Conservation (phyloP, 1,284 basidiomycete genomes). For the Ceratobasidium sp. region DNA sequence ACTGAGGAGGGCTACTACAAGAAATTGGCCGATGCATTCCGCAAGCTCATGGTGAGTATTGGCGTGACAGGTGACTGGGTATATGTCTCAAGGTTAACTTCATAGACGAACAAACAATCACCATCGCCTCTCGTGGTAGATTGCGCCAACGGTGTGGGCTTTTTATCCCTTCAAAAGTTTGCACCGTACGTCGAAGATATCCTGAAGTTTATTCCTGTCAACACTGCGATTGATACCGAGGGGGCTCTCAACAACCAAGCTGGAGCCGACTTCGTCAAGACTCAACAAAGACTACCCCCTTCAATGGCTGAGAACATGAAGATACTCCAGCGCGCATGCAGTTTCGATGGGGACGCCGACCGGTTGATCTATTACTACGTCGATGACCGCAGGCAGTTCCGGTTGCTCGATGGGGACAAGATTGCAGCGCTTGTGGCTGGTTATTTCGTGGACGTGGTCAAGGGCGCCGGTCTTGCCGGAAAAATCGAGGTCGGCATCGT, state of each 20-base stretch:
- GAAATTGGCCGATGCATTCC: conserved; percentile 88
- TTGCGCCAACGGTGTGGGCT: conserved; percentile 98
- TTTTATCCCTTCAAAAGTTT: conserved; percentile 70
- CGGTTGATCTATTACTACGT: conserved; percentile 95
- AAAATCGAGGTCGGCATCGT: conserved; percentile 88
- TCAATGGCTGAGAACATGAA: conserved; percentile 67
- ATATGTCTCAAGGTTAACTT: neutral
- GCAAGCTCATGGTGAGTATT: conserved; percentile 78
- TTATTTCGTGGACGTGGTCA: conserved; percentile 91
- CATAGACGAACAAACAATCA: conserved; percentile 66
- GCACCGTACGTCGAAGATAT: conserved; percentile 61
- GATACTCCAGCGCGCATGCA: conserved; percentile 83
- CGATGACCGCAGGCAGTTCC: conserved; percentile 77
- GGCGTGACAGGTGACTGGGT: neutral
- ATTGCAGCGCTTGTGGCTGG: conserved; percentile 93
- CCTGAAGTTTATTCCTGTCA: conserved; percentile 67
- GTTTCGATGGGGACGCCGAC: conserved; percentile 97
- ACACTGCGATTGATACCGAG: conserved; percentile 68
- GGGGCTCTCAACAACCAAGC: conserved; percentile 87
- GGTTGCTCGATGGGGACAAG: conserved; percentile 97
- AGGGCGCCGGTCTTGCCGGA: conserved; percentile 76
- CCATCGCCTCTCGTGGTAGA: conserved; percentile 80
- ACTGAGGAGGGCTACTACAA: conserved; percentile 86
- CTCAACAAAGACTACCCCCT: conserved; percentile 82
- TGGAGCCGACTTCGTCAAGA: conserved; percentile 98